Evolutionary conservation across 306 rosid genomes (phyloP).

Genomic region (Pyrus pyrifolia): DNA sequence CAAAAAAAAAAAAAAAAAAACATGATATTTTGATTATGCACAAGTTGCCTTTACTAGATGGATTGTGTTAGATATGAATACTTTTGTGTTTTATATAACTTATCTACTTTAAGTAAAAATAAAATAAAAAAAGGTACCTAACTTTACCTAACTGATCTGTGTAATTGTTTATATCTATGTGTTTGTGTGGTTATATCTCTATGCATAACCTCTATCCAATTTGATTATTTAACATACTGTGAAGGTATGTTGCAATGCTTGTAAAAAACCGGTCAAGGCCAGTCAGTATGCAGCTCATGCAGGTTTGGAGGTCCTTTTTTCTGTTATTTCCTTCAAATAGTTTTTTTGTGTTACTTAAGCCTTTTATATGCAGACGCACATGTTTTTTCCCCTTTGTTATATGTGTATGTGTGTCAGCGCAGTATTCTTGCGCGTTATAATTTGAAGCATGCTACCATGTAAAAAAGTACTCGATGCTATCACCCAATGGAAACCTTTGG

Average conservation of each 20-base stretch:
- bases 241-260: constrained; percentile 86
- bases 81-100: neutral
- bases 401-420: neutral
- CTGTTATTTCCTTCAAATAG: neutral
- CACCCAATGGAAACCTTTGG: neutral
- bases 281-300: constrained; percentile 79
- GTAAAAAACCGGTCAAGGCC: constrained; percentile 88
- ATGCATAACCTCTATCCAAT: constrained; percentile 18
- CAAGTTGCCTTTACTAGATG: neutral
- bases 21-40: neutral
- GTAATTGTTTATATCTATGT: neutral
- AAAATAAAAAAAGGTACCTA: neutral
- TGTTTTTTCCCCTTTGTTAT: neutral
- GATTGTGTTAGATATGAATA: neutral
- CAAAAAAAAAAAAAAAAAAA: neutral
- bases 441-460: neutral
- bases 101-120: constrained; percentile 1
- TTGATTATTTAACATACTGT: constrained; percentile 33
- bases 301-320: constrained; percentile 42
- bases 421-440: neutral
- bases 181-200: constrained; percentile 9
- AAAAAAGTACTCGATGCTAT: neutral
- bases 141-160: neutral
- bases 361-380: neutral
- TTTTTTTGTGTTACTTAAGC: neutral